These are phyloP conservation scores for Podila horticola DNA, from an alignment of 192 early-diverging fungal species.

Conservation along the genomic window DNA sequence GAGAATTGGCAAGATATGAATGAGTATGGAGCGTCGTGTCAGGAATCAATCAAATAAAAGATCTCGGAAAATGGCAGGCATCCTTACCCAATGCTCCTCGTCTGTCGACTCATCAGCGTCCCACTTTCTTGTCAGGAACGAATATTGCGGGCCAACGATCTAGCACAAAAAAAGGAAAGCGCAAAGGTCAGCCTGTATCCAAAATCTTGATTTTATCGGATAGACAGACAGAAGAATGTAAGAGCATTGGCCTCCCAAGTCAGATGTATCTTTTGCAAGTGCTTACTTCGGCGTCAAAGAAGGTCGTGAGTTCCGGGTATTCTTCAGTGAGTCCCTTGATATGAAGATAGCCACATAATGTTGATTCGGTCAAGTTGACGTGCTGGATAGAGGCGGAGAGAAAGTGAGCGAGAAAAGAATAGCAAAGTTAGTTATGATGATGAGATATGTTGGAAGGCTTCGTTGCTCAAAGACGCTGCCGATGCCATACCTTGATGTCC, in stretches of 20 bases:
- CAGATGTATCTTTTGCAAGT: background rate
- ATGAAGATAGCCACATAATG: slow-evolving; percentile 82
- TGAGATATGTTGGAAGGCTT: background rate
- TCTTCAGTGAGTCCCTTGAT: slow-evolving; percentile 84
- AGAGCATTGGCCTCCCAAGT: background rate
- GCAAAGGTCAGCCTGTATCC: slow-evolving; percentile 57
- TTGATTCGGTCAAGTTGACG: slow-evolving; percentile 77
- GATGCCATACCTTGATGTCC: slow-evolving; percentile 70
- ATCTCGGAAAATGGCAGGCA: background rate
- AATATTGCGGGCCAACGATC: slow-evolving; percentile 40
- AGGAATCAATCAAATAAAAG: background rate
- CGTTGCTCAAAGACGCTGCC: too few species aligned
- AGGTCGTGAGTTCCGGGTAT: slow-evolving; percentile 85
- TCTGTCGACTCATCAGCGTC: slow-evolving; percentile 78
- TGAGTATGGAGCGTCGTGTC: background rate
- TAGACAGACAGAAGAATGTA: background rate
- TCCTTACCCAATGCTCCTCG: slow-evolving; percentile 76
- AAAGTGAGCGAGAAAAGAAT: background rate
- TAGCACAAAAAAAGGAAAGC: background rate
- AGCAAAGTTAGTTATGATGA: background rate
- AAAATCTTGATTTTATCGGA: slow-evolving; percentile 24
- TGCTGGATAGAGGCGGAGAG: slow-evolving; percentile 43
- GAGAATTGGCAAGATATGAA: background rate
- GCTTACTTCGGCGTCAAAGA: slow-evolving; percentile 86
- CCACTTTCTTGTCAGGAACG: slow-evolving; percentile 89